Evolutionary conservation across 164 flowering plant species (phyloP).

Genomic region (Litsea cubeba): DNA sequence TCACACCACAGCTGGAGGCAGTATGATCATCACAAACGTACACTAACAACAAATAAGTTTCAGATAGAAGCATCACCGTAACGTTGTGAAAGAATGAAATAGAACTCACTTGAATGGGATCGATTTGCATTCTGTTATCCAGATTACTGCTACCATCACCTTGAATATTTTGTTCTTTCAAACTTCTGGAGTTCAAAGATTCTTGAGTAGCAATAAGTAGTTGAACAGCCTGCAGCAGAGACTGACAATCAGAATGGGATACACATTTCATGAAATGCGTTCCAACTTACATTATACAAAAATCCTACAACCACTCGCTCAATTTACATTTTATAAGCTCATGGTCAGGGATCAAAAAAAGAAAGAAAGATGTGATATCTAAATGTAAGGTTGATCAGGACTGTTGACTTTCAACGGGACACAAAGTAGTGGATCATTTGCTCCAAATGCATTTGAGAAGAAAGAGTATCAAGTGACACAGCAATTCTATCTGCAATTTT

Average conservation of each 20-base stretch:
- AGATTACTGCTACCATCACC: constrained; percentile 17
- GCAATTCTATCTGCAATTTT: too few relatives aligned
- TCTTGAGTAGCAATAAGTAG: constrained; percentile 60
- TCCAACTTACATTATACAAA: neutral
- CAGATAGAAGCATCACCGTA: neutral
- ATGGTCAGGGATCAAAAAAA: neutral
- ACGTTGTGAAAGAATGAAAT: neutral
- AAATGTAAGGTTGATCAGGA: neutral
- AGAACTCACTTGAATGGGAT: constrained; percentile 72
- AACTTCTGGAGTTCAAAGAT: constrained; percentile 31
- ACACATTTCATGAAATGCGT: neutral
- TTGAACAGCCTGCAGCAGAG: constrained; percentile 68
- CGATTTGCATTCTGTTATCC: constrained; percentile 30
- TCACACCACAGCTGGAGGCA: too few relatives aligned
- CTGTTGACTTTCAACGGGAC: too few relatives aligned
- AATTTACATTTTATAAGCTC: neutral
- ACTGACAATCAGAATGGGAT: neutral
- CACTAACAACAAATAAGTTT: neutral
- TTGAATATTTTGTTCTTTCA: constrained; percentile 14
- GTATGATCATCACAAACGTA: too few relatives aligned
- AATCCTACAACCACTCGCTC: neutral
- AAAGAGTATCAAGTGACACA: too few relatives aligned
- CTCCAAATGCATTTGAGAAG: too few relatives aligned
- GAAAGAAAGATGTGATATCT: neutral
- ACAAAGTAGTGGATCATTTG: too few relatives aligned